Conservation (phyloP, 2,329 filamentous ascomycete genomes). For the Penicillium sp. region DNA sequence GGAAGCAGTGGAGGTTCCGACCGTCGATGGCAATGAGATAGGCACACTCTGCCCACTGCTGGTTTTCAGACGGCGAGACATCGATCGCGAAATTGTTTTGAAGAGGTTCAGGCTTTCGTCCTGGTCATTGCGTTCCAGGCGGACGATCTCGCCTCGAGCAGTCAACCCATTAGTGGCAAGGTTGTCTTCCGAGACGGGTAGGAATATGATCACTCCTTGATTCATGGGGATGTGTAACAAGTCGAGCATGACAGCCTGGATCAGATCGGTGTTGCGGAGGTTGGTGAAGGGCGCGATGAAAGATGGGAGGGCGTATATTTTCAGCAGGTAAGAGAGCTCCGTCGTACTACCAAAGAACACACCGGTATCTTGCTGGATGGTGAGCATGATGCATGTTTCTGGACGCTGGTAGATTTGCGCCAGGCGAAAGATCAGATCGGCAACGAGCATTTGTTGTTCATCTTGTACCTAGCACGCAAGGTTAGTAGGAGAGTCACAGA, state of each 20-base stretch:
- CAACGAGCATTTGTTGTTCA: constrained; percentile 73
- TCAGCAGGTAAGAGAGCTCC: constrained; percentile 77
- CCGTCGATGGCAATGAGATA: constrained; percentile 11
- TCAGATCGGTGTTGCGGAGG: constrained; percentile 74
- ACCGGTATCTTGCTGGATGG: constrained; percentile 72
- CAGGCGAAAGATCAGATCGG: constrained; percentile 70
- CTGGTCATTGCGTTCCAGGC: constrained; percentile 49
- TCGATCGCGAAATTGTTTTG: constrained; percentile 38
- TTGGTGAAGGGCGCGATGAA: constrained; percentile 74
- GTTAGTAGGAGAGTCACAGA: constrained; percentile 18
- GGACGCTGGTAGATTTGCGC: constrained; percentile 74
- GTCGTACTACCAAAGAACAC: constrained; percentile 74
- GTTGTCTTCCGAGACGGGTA: constrained; percentile 68
- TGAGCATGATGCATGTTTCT: constrained; percentile 71
- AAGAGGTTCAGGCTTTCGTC: constrained; percentile 44
- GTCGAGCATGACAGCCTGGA: constrained; percentile 74
- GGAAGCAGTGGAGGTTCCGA: neutral
- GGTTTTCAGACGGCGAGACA: constrained; percentile 39
- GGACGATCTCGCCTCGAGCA: constrained; percentile 66
- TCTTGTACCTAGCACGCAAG: constrained; percentile 56
- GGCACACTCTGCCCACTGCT: constrained; percentile 29
- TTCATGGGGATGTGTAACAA: constrained; percentile 64
- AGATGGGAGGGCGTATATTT: constrained; percentile 67
- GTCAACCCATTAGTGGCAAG: constrained; percentile 71
- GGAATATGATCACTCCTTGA: constrained; percentile 73